Evolutionary conservation across 1,139 yeast species (phyloP), one percentile per base, ranked within the genome.

Genomic region (Protomyces lactucae-debilis): DNA sequence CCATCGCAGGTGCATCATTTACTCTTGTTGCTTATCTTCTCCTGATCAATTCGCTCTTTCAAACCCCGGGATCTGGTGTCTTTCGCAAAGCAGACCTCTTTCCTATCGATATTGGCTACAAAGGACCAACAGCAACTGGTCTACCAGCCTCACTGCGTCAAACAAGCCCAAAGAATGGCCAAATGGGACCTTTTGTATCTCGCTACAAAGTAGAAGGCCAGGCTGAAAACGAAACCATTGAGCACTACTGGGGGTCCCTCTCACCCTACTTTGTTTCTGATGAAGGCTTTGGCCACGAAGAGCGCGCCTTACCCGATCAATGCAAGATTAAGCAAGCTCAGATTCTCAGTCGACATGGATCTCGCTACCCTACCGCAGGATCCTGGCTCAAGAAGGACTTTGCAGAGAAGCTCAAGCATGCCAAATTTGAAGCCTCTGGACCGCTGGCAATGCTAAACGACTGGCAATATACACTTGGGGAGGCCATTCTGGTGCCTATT

Each of bases 381-480:
- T 60, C 64, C 3, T 37, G 25, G 25, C 60, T 60, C n/a, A 23
- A 39, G 8, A 21, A 14, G 8, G 25, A 39, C 25, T 60, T 60
- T 37, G 60, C 59, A 6, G 45, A 52, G n/a, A 52, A 59, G 35
- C 52, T 59, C 21, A 52, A 32, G 23, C 21, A 16, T 8, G 12
- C 57, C n/a, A 28, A 40, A 12, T 59, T 51, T 52, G 18, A 40
- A 14, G 63, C 63, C 3, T 3, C 28, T 6, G 64, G 64, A 39
- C 59, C 51, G 12, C 25, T 60, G 51, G 32, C 12, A 1, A 39
- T 60, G 46, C 55, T 60, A 32, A 35, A 45, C 12, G 57, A 52
- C 35, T 60, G 64, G 64, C 21, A 25, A n/a, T 60, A 60, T 21
- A 55, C 40, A 16, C 55, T 60, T 6, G 64, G 64, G 25, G 64